phyloP scores from a whole-genome alignment of 1,139 yeast genomes.

The Geotrichum siamense region DNA sequence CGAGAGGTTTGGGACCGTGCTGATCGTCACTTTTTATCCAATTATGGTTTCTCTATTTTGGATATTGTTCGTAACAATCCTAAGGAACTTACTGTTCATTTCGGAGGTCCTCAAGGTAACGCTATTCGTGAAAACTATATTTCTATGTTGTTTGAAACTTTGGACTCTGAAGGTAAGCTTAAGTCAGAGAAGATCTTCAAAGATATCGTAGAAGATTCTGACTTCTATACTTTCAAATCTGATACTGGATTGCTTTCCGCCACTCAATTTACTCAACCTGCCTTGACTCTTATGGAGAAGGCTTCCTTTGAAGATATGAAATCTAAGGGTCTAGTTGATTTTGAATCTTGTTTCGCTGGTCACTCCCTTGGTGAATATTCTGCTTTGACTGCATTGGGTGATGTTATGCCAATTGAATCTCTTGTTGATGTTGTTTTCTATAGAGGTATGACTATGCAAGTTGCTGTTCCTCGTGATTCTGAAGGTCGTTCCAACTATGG shows the following conservation, averaged over 20 bases:
- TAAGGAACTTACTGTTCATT: constrained; percentile 87
- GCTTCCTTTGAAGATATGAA: constrained; percentile 97
- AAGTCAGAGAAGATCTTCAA: constrained; percentile 93
- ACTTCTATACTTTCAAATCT: constrained; percentile 80
- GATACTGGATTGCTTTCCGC: constrained; percentile 96
- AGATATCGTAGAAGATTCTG: constrained; percentile 73
- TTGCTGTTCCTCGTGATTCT: constrained; percentile 96
- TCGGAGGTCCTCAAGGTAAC: constrained; percentile 98
- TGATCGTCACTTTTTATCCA: constrained; percentile 81
- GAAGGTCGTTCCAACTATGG: constrained; percentile 96
- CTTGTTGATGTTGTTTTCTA: constrained; percentile 97
- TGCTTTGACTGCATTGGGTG: constrained; percentile 93
- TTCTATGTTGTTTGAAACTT: constrained; percentile 95
- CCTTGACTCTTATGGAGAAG: constrained; percentile 97
- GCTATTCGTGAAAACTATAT: constrained; percentile 89
- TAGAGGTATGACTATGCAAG: constrained; percentile 99
- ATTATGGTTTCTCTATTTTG: constrained; percentile 94
- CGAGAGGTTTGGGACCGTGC: constrained; percentile 97
- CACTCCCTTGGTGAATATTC: constrained; percentile 99
- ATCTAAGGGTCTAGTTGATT: constrained; percentile 90
- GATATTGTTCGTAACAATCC: constrained; percentile 96
- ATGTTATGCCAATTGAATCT: constrained; percentile 97
- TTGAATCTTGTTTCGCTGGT: constrained; percentile 94
- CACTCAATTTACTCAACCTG: constrained; percentile 99
- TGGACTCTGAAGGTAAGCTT: constrained; percentile 75